These are phyloP conservation scores for Silene coronaria DNA, from an alignment of 179 eudicot genomes.

Conservation along the genomic window DNA sequence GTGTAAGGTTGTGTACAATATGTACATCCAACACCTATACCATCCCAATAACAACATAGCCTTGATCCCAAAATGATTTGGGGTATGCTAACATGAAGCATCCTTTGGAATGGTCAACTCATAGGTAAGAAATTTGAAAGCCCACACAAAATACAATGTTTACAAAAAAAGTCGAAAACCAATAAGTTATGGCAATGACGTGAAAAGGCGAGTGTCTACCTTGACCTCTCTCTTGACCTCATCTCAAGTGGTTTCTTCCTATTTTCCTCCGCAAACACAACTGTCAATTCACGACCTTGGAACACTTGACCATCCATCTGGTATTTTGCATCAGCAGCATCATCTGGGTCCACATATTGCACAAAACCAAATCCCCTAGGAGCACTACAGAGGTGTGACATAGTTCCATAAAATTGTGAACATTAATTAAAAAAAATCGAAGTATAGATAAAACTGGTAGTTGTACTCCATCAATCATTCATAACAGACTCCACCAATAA, in stretches of 20 bases:
- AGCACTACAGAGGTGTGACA: conserved; percentile 46
- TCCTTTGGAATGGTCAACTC: too few species aligned
- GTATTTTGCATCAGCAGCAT: conserved; percentile 91
- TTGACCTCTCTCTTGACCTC: conserved; percentile 72
- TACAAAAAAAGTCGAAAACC: too few species aligned
- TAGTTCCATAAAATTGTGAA: conserved; percentile 14
- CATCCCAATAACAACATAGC: too few species aligned
- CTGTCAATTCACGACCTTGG: conserved; percentile 86
- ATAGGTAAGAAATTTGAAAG: too few species aligned
- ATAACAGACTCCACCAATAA: conserved; percentile 25
- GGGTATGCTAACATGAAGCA: too few species aligned
- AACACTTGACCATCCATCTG: conserved; percentile 88
- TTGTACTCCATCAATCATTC: conserved; percentile 19
- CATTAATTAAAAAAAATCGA: background rate
- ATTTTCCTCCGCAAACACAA: conserved; percentile 93
- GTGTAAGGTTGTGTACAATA: too few species aligned
- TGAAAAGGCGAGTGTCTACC: conserved; percentile 27
- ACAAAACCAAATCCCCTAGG: conserved; percentile 97
- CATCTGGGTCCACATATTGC: conserved; percentile 87
- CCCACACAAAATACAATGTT: too few species aligned
- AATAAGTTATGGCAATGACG: background rate
- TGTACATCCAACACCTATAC: too few species aligned
- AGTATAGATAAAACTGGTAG: background rate
- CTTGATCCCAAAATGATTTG: too few species aligned
- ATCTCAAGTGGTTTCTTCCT: conserved; percentile 87